A percentile compares a stretch with the other conserved stretches of the same genome.
Evolutionary conservation across 2,329 filamentous ascomycete genomes (phyloP).

Genomic region (Aureobasidium sp.): DNA sequence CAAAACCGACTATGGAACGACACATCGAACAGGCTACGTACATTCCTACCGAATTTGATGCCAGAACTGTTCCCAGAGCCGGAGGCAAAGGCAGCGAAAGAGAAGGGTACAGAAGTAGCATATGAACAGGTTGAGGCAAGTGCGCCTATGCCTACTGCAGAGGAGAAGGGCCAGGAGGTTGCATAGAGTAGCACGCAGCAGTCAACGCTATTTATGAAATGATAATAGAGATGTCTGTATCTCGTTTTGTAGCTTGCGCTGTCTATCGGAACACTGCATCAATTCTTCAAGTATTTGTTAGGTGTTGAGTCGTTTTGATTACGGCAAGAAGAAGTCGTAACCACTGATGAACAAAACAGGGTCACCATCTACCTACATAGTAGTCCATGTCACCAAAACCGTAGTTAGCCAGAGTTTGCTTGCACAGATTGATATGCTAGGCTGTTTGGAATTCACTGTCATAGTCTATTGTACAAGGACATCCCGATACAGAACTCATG

Average conservation of each 20-base stretch:
- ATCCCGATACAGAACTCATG: too few species aligned
- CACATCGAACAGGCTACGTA: constrained; percentile 50
- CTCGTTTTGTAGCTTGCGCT: background rate
- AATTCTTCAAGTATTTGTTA: background rate
- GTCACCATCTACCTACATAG: too few species aligned
- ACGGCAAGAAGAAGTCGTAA: too few species aligned
- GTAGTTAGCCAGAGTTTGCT: too few species aligned
- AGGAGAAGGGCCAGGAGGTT: background rate
- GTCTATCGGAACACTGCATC: background rate
- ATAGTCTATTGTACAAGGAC: too few species aligned
- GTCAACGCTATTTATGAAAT: background rate
- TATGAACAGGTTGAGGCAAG: background rate
- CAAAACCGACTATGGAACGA: constrained; percentile 51
- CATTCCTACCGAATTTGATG: constrained; percentile 53
- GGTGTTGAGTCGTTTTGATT: too few species aligned
- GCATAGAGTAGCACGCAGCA: background rate
- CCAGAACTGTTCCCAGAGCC: constrained; percentile 49
- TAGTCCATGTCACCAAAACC: too few species aligned
- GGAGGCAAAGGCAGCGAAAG: constrained; percentile 17
- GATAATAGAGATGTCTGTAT: background rate
- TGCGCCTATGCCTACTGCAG: background rate
- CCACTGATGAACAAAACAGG: too few species aligned
- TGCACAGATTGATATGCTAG: too few species aligned
- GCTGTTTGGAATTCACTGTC: too few species aligned
- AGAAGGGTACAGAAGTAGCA: background rate